Base-by-base conservation (phyloP, 805 yeast species). In the Candida methanosorbosa region DNA sequence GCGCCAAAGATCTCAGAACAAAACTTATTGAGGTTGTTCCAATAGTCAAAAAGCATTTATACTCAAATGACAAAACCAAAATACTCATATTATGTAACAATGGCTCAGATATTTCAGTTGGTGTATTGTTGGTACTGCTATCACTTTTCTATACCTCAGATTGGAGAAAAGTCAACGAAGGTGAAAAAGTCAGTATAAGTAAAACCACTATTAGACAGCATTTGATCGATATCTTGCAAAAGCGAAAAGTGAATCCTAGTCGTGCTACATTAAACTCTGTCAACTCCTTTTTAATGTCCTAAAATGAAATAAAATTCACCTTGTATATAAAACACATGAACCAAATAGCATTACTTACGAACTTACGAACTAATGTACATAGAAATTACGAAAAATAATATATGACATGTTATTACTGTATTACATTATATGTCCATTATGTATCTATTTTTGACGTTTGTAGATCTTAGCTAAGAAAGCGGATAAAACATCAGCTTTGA, bases 401-500 rank as follows among this genome's bases (percentile, higher is more conserved):
- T 21, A 21, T 8, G 15, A 9, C 14, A 9, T 9, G 11, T 24
- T 8, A 24, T 24, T 9, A 8, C 12, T 24, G 11, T n/a, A 9
- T 6, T 24, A n/a, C 7, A 12, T 24, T 21, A 21, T 21, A 21
- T 9, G 8, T 9, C 8, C 11, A 24, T 11, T 9, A 24, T 29
- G 3, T 14, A 29, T 24, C 32, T 75, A 90, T 67, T 90, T 92
- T 43, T 79, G 73, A 61, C 99, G 83, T 68, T 87, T 88, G 78
- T 92, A 92, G 50, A 92, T 83, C 66, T 92, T 92, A 58, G 75
- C 70, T 52, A 92, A 74, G 69, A 92, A 92, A 4, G 77, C 77
- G 20, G 84, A 72, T 48, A 92, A 69, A n/a, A 86, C 96, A 30
- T 78, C 81, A 45, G 72, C 75, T 64, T 85, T 90, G 64, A 92